Evolutionary conservation across 1,284 basidiomycete species (phyloP), one percentile per base, ranked within the genome.

Genomic region (Volvariella surrecta): DNA sequence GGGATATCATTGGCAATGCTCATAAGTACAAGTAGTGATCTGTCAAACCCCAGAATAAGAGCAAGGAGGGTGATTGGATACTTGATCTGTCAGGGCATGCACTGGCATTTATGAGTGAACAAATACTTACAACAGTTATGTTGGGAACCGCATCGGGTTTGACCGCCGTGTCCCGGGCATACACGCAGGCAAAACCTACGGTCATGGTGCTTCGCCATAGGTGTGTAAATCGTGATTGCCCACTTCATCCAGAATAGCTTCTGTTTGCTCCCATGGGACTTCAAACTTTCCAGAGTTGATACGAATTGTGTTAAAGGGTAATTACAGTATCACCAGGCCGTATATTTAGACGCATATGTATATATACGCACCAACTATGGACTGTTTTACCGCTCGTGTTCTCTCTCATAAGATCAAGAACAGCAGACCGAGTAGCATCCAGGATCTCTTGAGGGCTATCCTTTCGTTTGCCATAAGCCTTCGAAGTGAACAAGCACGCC

Each of bases 241-340:
- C 18, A 67, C 45, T 15, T 58, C 57, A 4, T 59, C 50, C 41
- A 68, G 41, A 24, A 66, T 48, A 18, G 50, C 55, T 41, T 60
- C 64, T 4, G 64, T 66, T 15, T 57, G 52, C 34, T 54, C 55
- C 66, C 66, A 67, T 31, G 60, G 58, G 30, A 68, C 64, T 10
- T 56, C 62, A 53, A 68, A 67, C 46, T 60, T 64, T 17, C 63
- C 64, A 30, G 64, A 63, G 50, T 68, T 67, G 47, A 68, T 63
- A 15, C 63, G 64, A 44, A n/a, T 64, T 68, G 42, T 11, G n/a
- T 28, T 10, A 24, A 21, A 32, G 3, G 28, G 32, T 47, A 7
- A 45, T 35, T 41, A 11, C 24, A 11, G 11, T n/a, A n/a, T 11
- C 15, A 24, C 32, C 37, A 44, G 10, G 35, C 10, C 16, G 9